phyloP scores from a whole-genome alignment of 164 flowering plant genomes.

The Berberis thunbergii region DNA sequence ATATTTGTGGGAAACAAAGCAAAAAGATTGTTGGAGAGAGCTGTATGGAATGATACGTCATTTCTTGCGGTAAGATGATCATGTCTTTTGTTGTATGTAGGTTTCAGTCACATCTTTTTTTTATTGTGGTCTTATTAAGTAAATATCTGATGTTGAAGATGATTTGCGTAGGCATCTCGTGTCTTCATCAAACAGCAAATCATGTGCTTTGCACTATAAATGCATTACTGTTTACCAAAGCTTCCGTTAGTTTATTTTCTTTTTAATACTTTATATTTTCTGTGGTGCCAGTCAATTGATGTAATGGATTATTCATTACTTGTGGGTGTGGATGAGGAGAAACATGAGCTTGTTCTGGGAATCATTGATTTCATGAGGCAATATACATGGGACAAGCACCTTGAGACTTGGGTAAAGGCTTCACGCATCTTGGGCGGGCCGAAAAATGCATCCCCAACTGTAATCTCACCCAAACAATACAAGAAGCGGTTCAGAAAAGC shows the following conservation, averaged over 20 bases:
- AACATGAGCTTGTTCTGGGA: conserved; percentile 87
- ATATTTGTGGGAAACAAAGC: conserved; percentile 96
- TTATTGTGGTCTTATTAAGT: neutral
- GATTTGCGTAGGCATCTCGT: conserved; percentile 19
- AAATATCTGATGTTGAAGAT: neutral
- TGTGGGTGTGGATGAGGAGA: conserved; percentile 91
- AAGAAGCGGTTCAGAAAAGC: conserved; percentile 97
- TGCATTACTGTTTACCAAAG: too few species aligned
- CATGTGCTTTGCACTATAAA: neutral
- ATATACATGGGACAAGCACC: conserved; percentile 99
- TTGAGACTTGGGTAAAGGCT: conserved; percentile 97
- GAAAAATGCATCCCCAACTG: conserved; percentile 85
- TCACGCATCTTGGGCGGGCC: conserved; percentile 93
- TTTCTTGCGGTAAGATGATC: conserved; percentile 82
- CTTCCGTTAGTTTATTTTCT: neutral
- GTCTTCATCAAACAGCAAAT: conserved; percentile 42
- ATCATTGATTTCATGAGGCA: conserved; percentile 99
- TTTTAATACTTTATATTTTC: neutral
- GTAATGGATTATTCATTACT: conserved; percentile 97
- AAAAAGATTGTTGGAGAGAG: conserved; percentile 85
- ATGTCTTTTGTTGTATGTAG: neutral
- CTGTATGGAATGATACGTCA: conserved; percentile 98
- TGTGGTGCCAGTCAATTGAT: conserved; percentile 59
- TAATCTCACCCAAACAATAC: conserved; percentile 93
- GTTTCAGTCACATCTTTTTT: neutral